Conservation (phyloP, 805 yeast species). For the Hanseniaspora thailandica region DNA sequence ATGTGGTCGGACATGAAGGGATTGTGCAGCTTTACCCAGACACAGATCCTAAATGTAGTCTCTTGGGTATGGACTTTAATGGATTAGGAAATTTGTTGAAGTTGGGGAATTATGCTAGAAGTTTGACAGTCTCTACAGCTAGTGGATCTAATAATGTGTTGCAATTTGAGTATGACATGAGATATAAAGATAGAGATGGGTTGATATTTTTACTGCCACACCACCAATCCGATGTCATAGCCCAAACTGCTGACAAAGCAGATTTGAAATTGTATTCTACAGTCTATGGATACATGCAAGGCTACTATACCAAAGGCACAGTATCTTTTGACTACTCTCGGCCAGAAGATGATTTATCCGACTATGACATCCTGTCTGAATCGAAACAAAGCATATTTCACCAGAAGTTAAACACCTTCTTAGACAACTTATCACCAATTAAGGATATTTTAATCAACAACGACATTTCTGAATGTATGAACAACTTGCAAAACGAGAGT, state of each 20-base stretch:
- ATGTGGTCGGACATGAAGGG: neutral
- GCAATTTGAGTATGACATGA: constrained; percentile 28
- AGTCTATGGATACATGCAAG: constrained; percentile 38
- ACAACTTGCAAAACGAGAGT: constrained; percentile 37
- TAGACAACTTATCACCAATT: constrained; percentile 25
- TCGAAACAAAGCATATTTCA: constrained; percentile 6
- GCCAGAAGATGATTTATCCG: constrained; percentile 36
- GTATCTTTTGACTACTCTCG: constrained; percentile 37
- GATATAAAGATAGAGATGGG: constrained; percentile 27
- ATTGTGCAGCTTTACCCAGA: neutral
- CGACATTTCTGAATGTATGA: constrained; percentile 25
- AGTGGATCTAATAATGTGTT: constrained; percentile 32
- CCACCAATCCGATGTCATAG: constrained; percentile 37
- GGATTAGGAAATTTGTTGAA: neutral
- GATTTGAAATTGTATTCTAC: constrained; percentile 35
- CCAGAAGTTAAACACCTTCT: constrained; percentile 21
- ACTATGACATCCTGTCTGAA: neutral
- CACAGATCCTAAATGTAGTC: neutral
- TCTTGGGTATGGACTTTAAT: neutral
- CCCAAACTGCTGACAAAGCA: constrained; percentile 19
- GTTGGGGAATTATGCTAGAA: neutral
- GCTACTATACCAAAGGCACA: constrained; percentile 33
- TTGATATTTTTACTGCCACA: constrained; percentile 61
- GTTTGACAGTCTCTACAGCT: neutral
- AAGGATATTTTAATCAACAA: constrained; percentile 26